Evolutionary conservation across 1,284 basidiomycete genomes (phyloP).

Genomic region (Heterobasidion irregulare): DNA sequence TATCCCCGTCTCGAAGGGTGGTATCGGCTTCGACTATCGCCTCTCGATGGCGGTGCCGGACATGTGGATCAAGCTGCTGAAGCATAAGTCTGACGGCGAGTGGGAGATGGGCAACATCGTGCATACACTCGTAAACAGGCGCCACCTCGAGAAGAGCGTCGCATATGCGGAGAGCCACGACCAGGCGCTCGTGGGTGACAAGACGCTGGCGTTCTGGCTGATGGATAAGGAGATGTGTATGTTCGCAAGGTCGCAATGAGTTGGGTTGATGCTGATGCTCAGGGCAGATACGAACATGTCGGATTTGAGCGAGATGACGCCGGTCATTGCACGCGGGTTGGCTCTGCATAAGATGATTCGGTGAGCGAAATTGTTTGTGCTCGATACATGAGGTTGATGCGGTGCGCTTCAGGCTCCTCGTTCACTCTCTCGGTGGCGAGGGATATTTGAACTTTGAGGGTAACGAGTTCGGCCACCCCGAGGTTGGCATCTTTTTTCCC

Average conservation of each 20-base stretch:
- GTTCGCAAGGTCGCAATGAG: constrained; percentile 19
- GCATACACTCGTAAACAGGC: constrained; percentile 85
- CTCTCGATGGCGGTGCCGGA: constrained; percentile 98
- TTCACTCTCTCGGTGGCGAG: constrained; percentile 91
- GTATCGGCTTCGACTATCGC: constrained; percentile 96
- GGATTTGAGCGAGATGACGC: constrained; percentile 79
- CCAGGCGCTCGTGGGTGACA: constrained; percentile 96
- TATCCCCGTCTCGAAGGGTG: constrained; percentile 72
- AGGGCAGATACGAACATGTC: constrained; percentile 91
- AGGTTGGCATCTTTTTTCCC: constrained; percentile 40
- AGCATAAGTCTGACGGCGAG: constrained; percentile 81
- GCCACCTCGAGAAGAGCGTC: constrained; percentile 86
- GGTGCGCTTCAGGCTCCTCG: constrained; percentile 58
- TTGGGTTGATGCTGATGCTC: constrained; percentile 18
- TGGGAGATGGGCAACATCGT: constrained; percentile 90
- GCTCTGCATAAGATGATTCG: constrained; percentile 97
- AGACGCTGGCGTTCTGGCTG: constrained; percentile 97
- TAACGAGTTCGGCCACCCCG: constrained; percentile 97
- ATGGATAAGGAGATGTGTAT: constrained; percentile 99
- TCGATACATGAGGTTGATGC: constrained; percentile 1
- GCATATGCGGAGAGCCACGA: constrained; percentile 97
- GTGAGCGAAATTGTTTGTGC: constrained; percentile 28
- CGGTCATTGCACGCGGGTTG: constrained; percentile 83
- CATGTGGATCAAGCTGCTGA: constrained; percentile 99
- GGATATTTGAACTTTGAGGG: constrained; percentile 98